phyloP scores from a whole-genome alignment of 805 yeast species.

The Zygosaccharomyces bisporus region DNA sequence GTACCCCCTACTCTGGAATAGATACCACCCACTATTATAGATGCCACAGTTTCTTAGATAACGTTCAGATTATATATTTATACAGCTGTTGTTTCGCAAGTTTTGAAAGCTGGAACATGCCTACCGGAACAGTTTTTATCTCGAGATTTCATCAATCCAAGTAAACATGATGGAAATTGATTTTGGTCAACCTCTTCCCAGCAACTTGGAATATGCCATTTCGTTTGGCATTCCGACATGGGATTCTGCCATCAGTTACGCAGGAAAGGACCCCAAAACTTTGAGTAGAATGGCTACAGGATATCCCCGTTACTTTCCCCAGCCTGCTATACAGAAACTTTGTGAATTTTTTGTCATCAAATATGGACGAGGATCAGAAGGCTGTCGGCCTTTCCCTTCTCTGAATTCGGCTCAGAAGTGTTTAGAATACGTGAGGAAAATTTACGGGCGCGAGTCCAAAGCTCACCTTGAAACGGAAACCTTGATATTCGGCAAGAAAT shows the following conservation, averaged over 20 bases:
- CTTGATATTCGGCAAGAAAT: constrained; percentile 26
- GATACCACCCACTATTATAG: too few species aligned
- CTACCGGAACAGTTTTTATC: too few species aligned
- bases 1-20: too few species aligned
- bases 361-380: constrained; percentile 72
- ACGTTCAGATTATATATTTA: too few species aligned
- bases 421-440: constrained; percentile 57
- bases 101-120: too few species aligned
- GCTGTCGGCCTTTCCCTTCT: constrained; percentile 65
- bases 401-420: constrained; percentile 68
- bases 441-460: constrained; percentile 10
- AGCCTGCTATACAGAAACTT: constrained; percentile 52
- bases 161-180: constrained; percentile 20
- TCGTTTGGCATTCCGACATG: constrained; percentile 90
- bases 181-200: constrained; percentile 21
- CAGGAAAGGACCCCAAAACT: constrained; percentile 82
- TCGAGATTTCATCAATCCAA: too few species aligned
- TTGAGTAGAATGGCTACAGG: constrained; percentile 75
- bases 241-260: constrained; percentile 87
- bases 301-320: constrained; percentile 80
- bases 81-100: too few species aligned
- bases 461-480: constrained; percentile 17
- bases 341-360: constrained; percentile 49
- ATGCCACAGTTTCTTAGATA: too few species aligned
- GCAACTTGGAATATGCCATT: constrained; percentile 60